phyloP scores from a whole-genome alignment of 768 basidiomycete species.

The Wakefieldia striispora region DNA sequence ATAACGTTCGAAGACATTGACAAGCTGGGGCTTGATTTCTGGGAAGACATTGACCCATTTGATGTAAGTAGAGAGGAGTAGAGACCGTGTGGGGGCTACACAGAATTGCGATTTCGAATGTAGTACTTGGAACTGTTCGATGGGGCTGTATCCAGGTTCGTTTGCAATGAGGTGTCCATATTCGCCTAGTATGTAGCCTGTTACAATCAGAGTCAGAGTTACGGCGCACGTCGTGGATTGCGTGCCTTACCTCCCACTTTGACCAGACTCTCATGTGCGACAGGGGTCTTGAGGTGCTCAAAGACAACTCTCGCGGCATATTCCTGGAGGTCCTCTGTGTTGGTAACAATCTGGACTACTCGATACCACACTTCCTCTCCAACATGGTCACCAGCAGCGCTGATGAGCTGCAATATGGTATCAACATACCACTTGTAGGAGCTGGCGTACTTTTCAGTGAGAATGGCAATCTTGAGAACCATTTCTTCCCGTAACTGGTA shows the following conservation, averaged over 20 bases:
- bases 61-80: constrained; percentile 95
- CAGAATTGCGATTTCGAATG: constrained; percentile 97
- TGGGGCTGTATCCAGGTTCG: constrained; percentile 87
- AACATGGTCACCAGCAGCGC: constrained; percentile 96
- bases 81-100: constrained; percentile 84
- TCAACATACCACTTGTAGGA: constrained; percentile 99
- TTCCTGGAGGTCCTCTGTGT: constrained; percentile 95
- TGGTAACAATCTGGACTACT: constrained; percentile 97
- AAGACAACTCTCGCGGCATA: constrained; percentile 94
- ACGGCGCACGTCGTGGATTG: background rate
- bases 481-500: constrained; percentile 96
- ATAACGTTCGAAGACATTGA: constrained; percentile 96
- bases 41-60: constrained; percentile 99
- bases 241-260: constrained; percentile 82
- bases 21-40: constrained; percentile 91
- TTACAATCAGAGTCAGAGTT: constrained; percentile 8
- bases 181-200: constrained; percentile 95
- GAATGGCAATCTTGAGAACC: constrained; percentile 97
- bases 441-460: constrained; percentile 98
- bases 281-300: constrained; percentile 81
- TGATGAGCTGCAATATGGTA: constrained; percentile 93
- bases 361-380: constrained; percentile 99
- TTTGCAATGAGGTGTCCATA: constrained; percentile 98
- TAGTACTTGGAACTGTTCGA: constrained; percentile 89
- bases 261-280: constrained; percentile 89